Evolutionary conservation across 371 early-diverging fungal species (phyloP).

Genomic region (Funneliformis caledonium): DNA sequence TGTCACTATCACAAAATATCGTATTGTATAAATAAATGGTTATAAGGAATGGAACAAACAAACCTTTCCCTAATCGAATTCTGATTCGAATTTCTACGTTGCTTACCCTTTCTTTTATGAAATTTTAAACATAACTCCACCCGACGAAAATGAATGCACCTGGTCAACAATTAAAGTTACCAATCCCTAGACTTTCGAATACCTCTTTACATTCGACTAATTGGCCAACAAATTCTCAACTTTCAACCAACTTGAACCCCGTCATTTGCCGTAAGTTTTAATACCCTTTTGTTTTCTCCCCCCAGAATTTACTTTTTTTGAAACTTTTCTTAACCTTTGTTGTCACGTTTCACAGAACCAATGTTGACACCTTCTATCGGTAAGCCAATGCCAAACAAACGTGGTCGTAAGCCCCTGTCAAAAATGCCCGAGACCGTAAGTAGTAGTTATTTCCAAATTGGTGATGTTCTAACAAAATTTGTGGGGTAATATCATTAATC

Average conservation of each 20-base stretch:
- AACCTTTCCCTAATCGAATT: no score
- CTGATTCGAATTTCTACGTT: no score
- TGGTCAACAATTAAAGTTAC: not conserved
- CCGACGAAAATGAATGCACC: not conserved
- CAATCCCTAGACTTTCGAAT: not conserved
- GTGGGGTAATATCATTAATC: no score
- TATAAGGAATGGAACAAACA: no score
- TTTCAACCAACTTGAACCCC: not conserved
- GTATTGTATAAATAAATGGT: no score
- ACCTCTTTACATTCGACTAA: not conserved
- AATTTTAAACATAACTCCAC: no score
- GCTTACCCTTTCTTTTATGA: no score
- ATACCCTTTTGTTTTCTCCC: not conserved
- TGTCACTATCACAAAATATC: no score
- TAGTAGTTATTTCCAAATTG: not conserved
- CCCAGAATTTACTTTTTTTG: not conserved
- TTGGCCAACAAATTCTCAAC: not conserved
- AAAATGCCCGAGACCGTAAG: conserved; percentile 20
- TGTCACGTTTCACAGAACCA: not conserved
- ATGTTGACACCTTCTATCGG: not conserved
- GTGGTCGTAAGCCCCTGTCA: conserved; percentile 19
- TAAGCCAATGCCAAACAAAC: not conserved
- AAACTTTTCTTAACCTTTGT: not conserved
- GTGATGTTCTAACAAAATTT: no score
- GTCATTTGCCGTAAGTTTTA: not conserved